Evolutionary conservation across 2,329 filamentous ascomycete genomes (phyloP).

Genomic region (Chaetomiaceae sp.): DNA sequence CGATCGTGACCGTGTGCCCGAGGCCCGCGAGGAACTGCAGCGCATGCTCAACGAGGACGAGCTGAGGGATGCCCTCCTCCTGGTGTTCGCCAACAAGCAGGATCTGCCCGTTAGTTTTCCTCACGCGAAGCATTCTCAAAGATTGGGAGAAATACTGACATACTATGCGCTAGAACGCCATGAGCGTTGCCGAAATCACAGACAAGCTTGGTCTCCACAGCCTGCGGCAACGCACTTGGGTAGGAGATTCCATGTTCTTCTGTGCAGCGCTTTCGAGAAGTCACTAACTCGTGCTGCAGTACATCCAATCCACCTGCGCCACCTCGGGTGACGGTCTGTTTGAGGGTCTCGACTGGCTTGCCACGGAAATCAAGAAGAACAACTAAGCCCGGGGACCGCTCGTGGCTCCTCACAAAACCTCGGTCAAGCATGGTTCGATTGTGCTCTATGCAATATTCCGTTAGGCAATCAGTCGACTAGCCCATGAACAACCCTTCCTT

Average conservation of each 20-base stretch:
- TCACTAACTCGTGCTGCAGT: conserved; percentile 46
- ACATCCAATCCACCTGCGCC: conserved; percentile 99
- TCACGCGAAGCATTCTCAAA: not conserved
- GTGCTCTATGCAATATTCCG: conserved; percentile 51
- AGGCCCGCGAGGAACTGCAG: conserved; percentile 93
- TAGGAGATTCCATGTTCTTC: conserved; percentile 48
- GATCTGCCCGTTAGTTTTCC: conserved; percentile 84
- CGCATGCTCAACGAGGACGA: conserved; percentile 99
- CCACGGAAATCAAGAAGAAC: conserved; percentile 71
- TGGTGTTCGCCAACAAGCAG: conserved; percentile 99
- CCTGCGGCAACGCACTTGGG: conserved; percentile 97
- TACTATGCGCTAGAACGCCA: conserved; percentile 67
- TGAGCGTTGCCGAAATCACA: conserved; percentile 99
- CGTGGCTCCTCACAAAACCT: conserved; percentile 29
- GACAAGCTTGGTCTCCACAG: conserved; percentile 99
- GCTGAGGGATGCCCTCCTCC: conserved; percentile 90
- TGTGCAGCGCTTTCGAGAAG: not conserved
- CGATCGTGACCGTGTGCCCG: conserved; percentile 95
- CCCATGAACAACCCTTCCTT: conserved; percentile 34
- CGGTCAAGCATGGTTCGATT: conserved; percentile 45
- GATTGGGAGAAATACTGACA: conserved; percentile 25
- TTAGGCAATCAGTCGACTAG: conserved; percentile 53
- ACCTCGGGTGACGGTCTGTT: conserved; percentile 99
- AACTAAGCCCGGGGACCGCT: conserved; percentile 44
- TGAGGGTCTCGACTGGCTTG: conserved; percentile 94